Evolutionary conservation across 2,329 filamentous ascomycete genomes (phyloP).

Genomic region (Madurella fahalii): DNA sequence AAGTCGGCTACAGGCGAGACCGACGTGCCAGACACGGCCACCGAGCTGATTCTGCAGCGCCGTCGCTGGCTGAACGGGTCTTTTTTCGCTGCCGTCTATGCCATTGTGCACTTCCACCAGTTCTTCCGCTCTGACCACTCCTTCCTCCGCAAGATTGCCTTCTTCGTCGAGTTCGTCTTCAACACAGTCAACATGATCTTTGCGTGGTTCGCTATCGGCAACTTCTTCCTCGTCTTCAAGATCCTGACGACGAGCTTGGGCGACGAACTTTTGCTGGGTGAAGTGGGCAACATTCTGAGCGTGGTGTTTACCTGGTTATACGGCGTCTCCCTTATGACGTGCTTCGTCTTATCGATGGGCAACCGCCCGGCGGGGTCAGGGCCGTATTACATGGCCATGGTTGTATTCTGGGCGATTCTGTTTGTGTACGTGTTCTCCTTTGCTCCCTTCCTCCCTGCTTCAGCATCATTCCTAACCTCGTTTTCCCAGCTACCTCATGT

Average conservation of each 20-base stretch:
- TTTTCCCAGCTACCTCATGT: slow-evolving; percentile 70
- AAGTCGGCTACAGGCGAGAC: slow-evolving; percentile 97
- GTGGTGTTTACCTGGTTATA: slow-evolving; percentile 97
- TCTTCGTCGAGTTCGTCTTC: slow-evolving; percentile 90
- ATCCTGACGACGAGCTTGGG: slow-evolving; percentile 88
- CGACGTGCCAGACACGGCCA: slow-evolving; percentile 90
- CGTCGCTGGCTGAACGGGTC: slow-evolving; percentile 96
- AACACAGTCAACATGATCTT: slow-evolving; percentile 97
- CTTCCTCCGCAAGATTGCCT: slow-evolving; percentile 78
- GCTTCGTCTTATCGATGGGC: slow-evolving; percentile 90
- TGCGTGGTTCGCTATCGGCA: slow-evolving; percentile 96
- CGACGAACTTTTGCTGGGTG: slow-evolving; percentile 63
- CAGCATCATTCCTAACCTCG: slow-evolving; percentile 21
- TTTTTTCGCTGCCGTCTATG: slow-evolving; percentile 96
- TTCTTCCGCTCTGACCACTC: slow-evolving; percentile 93
- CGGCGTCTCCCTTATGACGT: slow-evolving; percentile 83
- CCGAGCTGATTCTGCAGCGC: slow-evolving; percentile 91
- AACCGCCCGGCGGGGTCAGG: slow-evolving; percentile 94
- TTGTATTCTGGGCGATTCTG: slow-evolving; percentile 95
- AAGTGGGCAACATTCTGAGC: slow-evolving; percentile 72
- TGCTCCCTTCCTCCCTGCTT: neutral
- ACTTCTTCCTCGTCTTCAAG: slow-evolving; percentile 98
- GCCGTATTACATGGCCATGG: slow-evolving; percentile 91
- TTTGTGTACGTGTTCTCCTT: slow-evolving; percentile 64
- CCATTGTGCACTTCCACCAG: slow-evolving; percentile 91